Evolutionary conservation across 768 basidiomycete genomes (phyloP).

Genomic region (Suillus ampliporus): DNA sequence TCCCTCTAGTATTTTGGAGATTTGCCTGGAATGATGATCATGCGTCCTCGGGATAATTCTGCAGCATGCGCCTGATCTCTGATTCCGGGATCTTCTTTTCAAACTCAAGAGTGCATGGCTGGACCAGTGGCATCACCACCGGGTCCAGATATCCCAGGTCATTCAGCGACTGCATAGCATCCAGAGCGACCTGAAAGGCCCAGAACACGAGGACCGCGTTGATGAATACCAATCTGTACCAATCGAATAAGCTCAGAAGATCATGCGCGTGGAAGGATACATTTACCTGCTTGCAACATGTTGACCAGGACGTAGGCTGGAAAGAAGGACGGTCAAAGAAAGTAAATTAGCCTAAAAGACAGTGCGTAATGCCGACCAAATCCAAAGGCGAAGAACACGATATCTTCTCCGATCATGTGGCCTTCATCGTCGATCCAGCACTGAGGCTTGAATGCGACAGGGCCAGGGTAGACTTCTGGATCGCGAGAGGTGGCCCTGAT

Average conservation of each 20-base stretch:
- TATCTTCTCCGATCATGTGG: slow-evolving; percentile 49
- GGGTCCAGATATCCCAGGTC: slow-evolving; percentile 54
- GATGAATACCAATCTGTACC: slow-evolving; percentile 56
- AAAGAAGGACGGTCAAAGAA: slow-evolving; percentile 16
- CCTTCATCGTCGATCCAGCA: slow-evolving; percentile 57
- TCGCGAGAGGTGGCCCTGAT: slow-evolving; percentile 4
- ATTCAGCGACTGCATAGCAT: slow-evolving; percentile 56
- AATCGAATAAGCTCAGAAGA: background rate
- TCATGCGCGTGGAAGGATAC: background rate
- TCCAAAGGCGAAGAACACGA: slow-evolving; percentile 53
- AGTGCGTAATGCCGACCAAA: slow-evolving; percentile 45
- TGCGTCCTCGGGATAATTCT: slow-evolving; percentile 1
- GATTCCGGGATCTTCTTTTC: slow-evolving; percentile 42
- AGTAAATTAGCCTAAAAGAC: slow-evolving; percentile 5
- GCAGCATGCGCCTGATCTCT: slow-evolving; percentile 5
- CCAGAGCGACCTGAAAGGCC: slow-evolving; percentile 59
- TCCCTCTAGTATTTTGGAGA: no score
- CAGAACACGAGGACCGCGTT: slow-evolving; percentile 65
- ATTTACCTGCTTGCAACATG: slow-evolving; percentile 50
- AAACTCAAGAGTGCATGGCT: slow-evolving; percentile 60
- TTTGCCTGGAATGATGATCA: no score
- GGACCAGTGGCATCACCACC: slow-evolving; percentile 18
- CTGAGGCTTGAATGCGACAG: slow-evolving; percentile 45
- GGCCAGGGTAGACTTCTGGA: slow-evolving; percentile 7
- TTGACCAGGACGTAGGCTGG: slow-evolving; percentile 64